Percentiles rank a stretch among this genome's conserved stretches.
These are phyloP conservation scores for Xylaria sp. DNA, from an alignment of 2,329 filamentous ascomycete species.

Conservation along the genomic window DNA sequence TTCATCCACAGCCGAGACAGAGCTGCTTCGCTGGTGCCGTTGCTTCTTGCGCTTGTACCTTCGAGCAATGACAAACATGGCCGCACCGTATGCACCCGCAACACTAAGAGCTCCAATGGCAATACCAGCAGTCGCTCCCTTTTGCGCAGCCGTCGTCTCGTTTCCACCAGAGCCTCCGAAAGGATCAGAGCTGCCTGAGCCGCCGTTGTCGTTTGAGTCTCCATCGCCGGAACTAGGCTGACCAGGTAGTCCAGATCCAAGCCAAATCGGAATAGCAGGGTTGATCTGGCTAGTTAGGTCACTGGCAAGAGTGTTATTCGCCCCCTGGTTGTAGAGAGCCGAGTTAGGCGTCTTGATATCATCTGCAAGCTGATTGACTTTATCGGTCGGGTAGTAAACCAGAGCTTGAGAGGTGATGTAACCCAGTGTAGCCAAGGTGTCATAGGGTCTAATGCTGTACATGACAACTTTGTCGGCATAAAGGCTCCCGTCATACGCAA, in stretches of 20 bases:
- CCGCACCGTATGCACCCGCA: slow-evolving; percentile 87
- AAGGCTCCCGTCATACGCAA: slow-evolving; percentile 73
- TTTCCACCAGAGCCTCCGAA: slow-evolving; percentile 55
- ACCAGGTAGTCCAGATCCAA: slow-evolving; percentile 57
- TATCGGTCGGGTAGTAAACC: slow-evolving; percentile 77
- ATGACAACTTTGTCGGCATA: slow-evolving; percentile 68
- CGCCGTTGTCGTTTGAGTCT: slow-evolving; percentile 52
- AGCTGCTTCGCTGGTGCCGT: slow-evolving; percentile 80
- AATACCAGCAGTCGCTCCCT: slow-evolving; percentile 74
- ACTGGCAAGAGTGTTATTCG: slow-evolving; percentile 67
- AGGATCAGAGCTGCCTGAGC: slow-evolving; percentile 52
- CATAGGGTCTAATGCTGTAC: slow-evolving; percentile 78
- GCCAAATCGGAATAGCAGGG: slow-evolving; percentile 76
- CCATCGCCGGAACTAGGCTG: slow-evolving; percentile 54
- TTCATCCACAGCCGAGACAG: slow-evolving; percentile 68
- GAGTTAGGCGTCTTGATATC: slow-evolving; percentile 79
- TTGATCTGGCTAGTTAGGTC: slow-evolving; percentile 86
- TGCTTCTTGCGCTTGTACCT: slow-evolving; percentile 89
- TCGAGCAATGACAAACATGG: slow-evolving; percentile 93
- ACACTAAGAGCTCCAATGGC: slow-evolving; percentile 81
- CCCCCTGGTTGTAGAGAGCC: slow-evolving; percentile 75
- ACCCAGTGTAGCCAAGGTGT: slow-evolving; percentile 74
- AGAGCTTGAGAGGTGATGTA: slow-evolving; percentile 86
- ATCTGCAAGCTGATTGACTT: slow-evolving; percentile 74
- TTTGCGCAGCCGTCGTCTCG: slow-evolving; percentile 65